phyloP scores from a whole-genome alignment of 345 rosid genomes.

The Gossypium arboreum region DNA sequence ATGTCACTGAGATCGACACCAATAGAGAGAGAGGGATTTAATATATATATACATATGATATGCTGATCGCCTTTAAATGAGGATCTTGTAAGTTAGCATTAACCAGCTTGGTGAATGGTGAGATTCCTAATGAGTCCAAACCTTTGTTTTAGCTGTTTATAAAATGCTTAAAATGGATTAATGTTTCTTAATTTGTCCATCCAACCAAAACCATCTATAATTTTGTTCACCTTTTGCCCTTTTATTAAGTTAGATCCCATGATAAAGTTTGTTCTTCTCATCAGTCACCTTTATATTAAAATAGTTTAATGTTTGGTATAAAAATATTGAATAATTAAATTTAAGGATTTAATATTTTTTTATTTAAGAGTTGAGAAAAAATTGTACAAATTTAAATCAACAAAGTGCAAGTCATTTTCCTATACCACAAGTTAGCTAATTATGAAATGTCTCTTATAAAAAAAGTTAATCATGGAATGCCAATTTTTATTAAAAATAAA shows the following conservation, averaged over 20 bases:
- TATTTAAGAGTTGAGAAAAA: no score
- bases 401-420: no score
- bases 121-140: not conserved
- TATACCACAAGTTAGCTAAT: no score
- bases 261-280: not conserved
- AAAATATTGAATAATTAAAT: no score
- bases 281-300: not conserved
- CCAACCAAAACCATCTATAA: slow-evolving; percentile 2
- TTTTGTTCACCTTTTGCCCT: not conserved
- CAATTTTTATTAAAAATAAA: no score
- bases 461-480: no score
- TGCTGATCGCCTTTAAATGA: slow-evolving; percentile 18
- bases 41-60: not conserved
- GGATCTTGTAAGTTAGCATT: slow-evolving; percentile 23
- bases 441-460: no score
- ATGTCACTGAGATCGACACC: no score
- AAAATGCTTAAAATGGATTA: not conserved
- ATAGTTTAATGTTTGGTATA: no score
- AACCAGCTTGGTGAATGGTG: slow-evolving; percentile 19
- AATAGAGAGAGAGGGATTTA: no score
- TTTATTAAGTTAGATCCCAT: slow-evolving; percentile 7
- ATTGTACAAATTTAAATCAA: no score
- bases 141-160: not conserved
- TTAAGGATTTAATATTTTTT: no score
- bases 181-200: not conserved